Base-by-base conservation (phyloP, 1,139 yeast species). In the Spencermartinsiella ligniputridi region DNA sequence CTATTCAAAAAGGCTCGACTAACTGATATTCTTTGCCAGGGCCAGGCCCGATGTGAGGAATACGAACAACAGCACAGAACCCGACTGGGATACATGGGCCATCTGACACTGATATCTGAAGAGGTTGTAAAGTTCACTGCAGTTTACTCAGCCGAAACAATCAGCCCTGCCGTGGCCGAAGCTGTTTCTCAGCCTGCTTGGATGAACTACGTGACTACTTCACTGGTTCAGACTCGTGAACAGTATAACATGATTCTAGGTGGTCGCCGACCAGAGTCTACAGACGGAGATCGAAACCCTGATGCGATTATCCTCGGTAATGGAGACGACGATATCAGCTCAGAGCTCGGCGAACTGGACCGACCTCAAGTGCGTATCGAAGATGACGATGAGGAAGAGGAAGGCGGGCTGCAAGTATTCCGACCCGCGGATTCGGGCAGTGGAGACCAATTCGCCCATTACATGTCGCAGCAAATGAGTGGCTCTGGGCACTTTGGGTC, bases 41-140 rank as follows among this genome's bases (percentile, higher is more conserved):
- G 97, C 6, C 96, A 92, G 63, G 70, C 74, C 52, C 72, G 76
- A 48, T 89, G 96, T 54, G 78, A 79, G 46, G 79, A 79, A 45
- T 85, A 85, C 62, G 85, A 81, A 61, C 68, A 68, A 48, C 69
- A 66, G 41, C 69, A 71, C 44, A 78, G 80, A 45, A 75, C 87
- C 52, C 76, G 97, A 53, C 71, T 90, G 48, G 99, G 98, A 1
- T 94, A 85, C 64, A 94, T 92, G 95, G 99, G 99, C 22, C 98
- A 92, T 66, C 72, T 92, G 61, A 92, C 97, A 0, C 72, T 92
- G 52, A 90, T 94, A 51, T 95, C 97, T 6, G 98, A 94, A 62
- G 99, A 92, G 63, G 95, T 92, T 37, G 97, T 92, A 47, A 94
- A 94, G 63, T 92, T 92, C 63, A 84, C 90, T 22, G 88, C 87